A percentile compares a stretch with the other conserved stretches of the same genome.
Evolutionary conservation across 345 rosid genomes (phyloP).

Genomic region (Angophora floribunda): DNA sequence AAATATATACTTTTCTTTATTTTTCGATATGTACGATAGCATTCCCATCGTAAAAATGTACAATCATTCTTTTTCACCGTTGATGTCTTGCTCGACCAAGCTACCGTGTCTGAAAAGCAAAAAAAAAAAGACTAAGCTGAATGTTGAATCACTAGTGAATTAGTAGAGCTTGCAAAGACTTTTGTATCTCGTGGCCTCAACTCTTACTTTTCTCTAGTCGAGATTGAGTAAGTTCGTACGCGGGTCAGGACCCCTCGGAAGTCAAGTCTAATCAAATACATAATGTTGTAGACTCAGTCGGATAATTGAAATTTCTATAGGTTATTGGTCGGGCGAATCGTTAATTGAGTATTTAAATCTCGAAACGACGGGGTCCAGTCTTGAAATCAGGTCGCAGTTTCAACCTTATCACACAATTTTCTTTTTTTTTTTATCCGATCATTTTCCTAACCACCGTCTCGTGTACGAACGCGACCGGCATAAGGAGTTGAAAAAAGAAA

Average conservation of each 20-base stretch:
- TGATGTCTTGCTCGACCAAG: accelerated
- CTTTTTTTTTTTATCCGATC: not conserved
- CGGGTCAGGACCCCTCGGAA: accelerated
- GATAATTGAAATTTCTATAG: not conserved
- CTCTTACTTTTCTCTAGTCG: accelerated
- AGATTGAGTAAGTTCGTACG: accelerated
- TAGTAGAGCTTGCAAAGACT: accelerated
- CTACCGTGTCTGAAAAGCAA: not conserved
- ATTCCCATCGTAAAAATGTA: not conserved
- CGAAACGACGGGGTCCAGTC: not conserved
- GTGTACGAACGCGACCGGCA: not conserved
- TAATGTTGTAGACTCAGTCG: not conserved
- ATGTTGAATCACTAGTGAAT: not conserved
- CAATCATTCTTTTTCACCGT: not conserved
- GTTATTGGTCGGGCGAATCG: not conserved
- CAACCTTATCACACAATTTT: not conserved
- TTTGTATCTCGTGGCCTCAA: accelerated
- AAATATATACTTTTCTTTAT: no score
- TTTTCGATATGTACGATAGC: not conserved
- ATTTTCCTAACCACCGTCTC: not conserved
- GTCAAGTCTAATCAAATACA: no score
- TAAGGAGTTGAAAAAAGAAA: not conserved
- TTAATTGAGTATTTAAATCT: not conserved
- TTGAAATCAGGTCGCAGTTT: not conserved
- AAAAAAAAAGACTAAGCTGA: not conserved